These are phyloP conservation scores for Fraxinus latifolia DNA, from an alignment of 305 asterid species.

Conservation along the genomic window DNA sequence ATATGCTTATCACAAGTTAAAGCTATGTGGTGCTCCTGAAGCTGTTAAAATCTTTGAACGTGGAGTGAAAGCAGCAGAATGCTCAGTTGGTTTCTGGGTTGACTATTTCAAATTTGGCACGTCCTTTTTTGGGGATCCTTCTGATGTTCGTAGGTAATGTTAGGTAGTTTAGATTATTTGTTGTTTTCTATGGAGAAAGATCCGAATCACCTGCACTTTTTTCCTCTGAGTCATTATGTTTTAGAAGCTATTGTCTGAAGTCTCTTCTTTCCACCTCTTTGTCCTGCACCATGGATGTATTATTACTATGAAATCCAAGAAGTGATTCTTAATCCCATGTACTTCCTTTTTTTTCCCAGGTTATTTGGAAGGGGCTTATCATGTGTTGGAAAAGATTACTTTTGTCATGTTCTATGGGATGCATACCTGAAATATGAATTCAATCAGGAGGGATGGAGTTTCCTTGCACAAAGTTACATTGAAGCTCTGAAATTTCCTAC, in stretches of 20 bases:
- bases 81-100: slow-evolving; percentile 79
- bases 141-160: slow-evolving; percentile 73
- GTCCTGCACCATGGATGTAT: slow-evolving; percentile 17
- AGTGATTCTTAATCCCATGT: slow-evolving; percentile 11
- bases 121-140: slow-evolving; percentile 55
- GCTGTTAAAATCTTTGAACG: slow-evolving; percentile 71
- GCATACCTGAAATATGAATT: slow-evolving; percentile 75
- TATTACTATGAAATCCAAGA: slow-evolving; percentile 16
- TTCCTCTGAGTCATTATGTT: slow-evolving; percentile 4
- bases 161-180: slow-evolving; percentile 25
- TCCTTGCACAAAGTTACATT: slow-evolving; percentile 72
- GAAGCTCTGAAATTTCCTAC: slow-evolving; percentile 77
- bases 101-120: slow-evolving; percentile 66
- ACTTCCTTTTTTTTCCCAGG: slow-evolving; percentile 40
- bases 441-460: slow-evolving; percentile 63
- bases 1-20: slow-evolving; percentile 65
- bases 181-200: slow-evolving; percentile 19
- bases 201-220: neutral
- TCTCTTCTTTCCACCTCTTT: slow-evolving; percentile 7
- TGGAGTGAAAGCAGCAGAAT: slow-evolving; percentile 52
- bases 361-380: slow-evolving; percentile 69
- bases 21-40: slow-evolving; percentile 51
- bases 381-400: slow-evolving; percentile 76
- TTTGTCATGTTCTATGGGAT: slow-evolving; percentile 79
- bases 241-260: slow-evolving; percentile 10